phyloP scores from a whole-genome alignment of 2,329 filamentous ascomycete genomes.

The Colletotrichum karsti region DNA sequence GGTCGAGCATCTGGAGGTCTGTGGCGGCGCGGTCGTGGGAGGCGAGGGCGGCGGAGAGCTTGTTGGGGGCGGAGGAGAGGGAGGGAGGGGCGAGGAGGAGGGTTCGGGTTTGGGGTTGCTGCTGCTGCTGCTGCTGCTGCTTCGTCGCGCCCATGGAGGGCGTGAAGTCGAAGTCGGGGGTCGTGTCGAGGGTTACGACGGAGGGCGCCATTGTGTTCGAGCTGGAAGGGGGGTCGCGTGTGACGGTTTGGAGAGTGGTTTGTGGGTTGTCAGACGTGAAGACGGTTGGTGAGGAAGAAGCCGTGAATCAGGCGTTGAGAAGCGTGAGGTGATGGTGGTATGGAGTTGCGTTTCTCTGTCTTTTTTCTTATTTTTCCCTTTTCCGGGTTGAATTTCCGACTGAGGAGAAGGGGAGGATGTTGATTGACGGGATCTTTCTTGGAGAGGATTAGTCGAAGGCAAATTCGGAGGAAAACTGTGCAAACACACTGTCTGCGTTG shows the following conservation, averaged over 20 bases:
- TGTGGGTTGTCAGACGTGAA: neutral
- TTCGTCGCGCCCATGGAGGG: conserved; percentile 36
- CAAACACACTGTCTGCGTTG: conserved; percentile 13
- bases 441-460: conserved; percentile 24
- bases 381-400: neutral
- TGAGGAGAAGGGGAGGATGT: neutral
- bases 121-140: conserved; percentile 19
- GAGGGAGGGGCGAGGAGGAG: conserved; percentile 92
- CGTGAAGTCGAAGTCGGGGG: conserved; percentile 59
- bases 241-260: neutral
- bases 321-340: neutral
- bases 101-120: conserved; percentile 58
- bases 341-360: too few relatives aligned
- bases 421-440: neutral
- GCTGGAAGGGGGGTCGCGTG: neutral
- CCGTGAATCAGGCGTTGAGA: neutral
- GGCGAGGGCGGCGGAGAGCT: conserved; percentile 75
- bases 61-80: conserved; percentile 84
- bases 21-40: conserved; percentile 78
- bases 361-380: too few relatives aligned
- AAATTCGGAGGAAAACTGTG: conserved; percentile 13
- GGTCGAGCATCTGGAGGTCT: conserved; percentile 98
- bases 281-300: neutral
- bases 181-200: conserved; percentile 62
- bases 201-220: conserved; percentile 58